Evolutionary conservation across 345 rosid species (phyloP), one percentile per base, ranked within the genome.

Genomic region (Salix udensis): DNA sequence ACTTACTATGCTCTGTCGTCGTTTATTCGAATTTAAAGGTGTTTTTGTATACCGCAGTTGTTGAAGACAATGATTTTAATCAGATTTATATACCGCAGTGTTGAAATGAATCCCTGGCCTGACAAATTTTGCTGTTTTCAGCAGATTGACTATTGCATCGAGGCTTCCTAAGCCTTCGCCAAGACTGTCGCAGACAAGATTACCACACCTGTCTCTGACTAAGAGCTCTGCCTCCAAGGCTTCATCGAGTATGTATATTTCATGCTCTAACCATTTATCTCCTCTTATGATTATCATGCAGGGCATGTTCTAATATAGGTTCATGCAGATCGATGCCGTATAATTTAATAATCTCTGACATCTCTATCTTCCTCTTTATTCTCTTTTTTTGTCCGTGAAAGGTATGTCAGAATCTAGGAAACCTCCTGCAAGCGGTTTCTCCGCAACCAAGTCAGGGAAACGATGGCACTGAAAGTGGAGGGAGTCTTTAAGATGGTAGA

Each of bases 81-180:
- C 62, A 9, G 58, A 46, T 36, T 42, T 18, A 13, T 58, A 34
- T 48, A 34, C 62, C 12, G 37, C 40, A 19, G 50, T 5, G 9
- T 39, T 53, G 23, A 62, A 53, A 66, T 60, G 30, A 76, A 70
- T 71, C 78, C 39, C 48, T 65, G 42, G 44, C 44, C 24, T 42
- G 53, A 15, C 14, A 36, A 30, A 23, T 67, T 46, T 62, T 74
- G 64, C 64, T 62, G 52, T 31, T 55, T 55, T 14, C 55, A 44
- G 70, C 80, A 87, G 92, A 81, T 52, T 48, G 50, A 76, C 16
- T 67, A 53, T 79, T 53, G 61, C 90, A 19, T 86, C 92, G 21
- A 90, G 85, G 86, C 88, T 91, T 76, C 90, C 87, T 0, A 91
- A 88, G 87, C 88, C 87, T 60, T 77, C 87, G 6, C 83, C 73